These are phyloP conservation scores for Debaryomyces udenii DNA, from an alignment of 1,139 yeast genomes.

Conservation along the genomic window DNA sequence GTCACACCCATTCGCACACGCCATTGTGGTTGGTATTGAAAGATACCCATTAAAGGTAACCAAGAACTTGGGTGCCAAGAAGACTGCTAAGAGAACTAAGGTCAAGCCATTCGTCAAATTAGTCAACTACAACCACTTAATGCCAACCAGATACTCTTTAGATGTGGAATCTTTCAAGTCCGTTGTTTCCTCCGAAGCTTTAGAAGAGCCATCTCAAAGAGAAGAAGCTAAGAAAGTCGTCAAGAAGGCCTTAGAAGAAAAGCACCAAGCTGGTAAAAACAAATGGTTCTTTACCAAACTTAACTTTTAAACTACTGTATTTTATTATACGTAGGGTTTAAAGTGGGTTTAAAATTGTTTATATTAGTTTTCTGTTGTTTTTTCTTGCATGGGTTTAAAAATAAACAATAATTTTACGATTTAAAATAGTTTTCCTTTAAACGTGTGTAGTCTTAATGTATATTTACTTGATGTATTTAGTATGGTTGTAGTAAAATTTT, in stretches of 20 bases:
- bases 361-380: constrained; percentile 25
- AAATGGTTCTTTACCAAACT: constrained; percentile 99
- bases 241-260: constrained; percentile 99
- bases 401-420: constrained; percentile 28
- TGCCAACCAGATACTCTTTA: constrained; percentile 99
- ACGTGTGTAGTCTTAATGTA: constrained; percentile 13
- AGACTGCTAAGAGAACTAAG: constrained; percentile 95
- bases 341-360: constrained; percentile 24
- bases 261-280: constrained; percentile 99
- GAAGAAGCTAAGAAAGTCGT: constrained; percentile 99
- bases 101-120: constrained; percentile 99
- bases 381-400: constrained; percentile 39
- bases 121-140: constrained; percentile 99
- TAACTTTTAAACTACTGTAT: constrained; percentile 68
- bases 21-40: constrained; percentile 99
- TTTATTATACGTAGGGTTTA: constrained; percentile 16
- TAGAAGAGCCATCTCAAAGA: constrained; percentile 97
- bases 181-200: constrained; percentile 89
- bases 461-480: constrained; percentile 15
- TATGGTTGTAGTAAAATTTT: constrained; percentile 2
- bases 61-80: constrained; percentile 94
- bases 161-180: constrained; percentile 96
- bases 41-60: constrained; percentile 98
- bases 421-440: constrained; percentile 11
- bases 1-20: constrained; percentile 99